Evolutionary conservation across 1,284 basidiomycete genomes (phyloP), one percentile per base, ranked within the genome.

Genomic region (Clitocybe nebularis): DNA sequence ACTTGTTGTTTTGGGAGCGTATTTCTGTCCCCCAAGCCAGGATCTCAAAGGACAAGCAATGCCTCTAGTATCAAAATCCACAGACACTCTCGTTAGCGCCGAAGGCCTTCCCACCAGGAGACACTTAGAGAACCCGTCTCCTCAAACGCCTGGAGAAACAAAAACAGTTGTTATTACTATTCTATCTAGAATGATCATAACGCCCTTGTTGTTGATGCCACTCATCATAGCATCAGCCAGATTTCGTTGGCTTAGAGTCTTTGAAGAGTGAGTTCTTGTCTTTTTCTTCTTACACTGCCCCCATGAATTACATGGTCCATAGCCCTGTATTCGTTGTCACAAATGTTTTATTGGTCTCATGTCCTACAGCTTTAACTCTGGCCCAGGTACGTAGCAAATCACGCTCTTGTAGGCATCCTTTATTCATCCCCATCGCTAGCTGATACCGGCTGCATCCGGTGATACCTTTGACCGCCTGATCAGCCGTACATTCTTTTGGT

Each of bases 401-500:
- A 3, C 19, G 13, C 19, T 13, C 17, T 30, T 21, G n/a, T 16
- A 22, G 47, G 28, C 36, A 36, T 14, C 25, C 9, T 10, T 26
- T 21, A 5, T 41, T 46, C n/a, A n/a, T n/a, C n/a, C n/a, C n/a
- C n/a, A n/a, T n/a, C n/a, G n/a, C n/a, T 64, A 94, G 72, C 92
- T 95, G 57, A 93, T 91, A 1, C 88, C 91, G 64, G 88, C 88
- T 3, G 88, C 82, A 2, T 85, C 84, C 0, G 89, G 89, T 7
- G 89, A 92, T 56, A 85, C 89, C 0, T 95, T 97, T 58, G 93
- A 97, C 64, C 73, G 90, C 4, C 75, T 97, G 37, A 90, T 97
- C 57, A 85, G 81, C 47, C 69, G 81, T 19, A 89, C 88, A 0
- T 81, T 90, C 39, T 90, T 89, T 60, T 89, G 88, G 87, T 72